These are phyloP conservation scores for Leccinum broughii DNA, from an alignment of 768 basidiomycete species.

Conservation along the genomic window DNA sequence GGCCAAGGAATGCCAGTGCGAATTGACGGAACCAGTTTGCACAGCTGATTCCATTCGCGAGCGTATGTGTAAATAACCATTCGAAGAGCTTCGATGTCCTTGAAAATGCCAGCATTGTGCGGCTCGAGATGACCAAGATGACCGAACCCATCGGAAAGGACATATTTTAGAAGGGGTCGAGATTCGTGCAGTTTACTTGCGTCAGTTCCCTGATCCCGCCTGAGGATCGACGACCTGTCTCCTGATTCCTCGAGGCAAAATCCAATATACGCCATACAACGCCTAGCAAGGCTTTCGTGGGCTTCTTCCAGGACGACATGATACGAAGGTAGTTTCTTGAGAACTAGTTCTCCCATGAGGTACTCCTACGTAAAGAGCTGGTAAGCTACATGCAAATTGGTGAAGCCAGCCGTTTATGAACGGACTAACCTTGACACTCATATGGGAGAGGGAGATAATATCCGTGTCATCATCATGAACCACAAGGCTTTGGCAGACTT, in stretches of 20 bases:
- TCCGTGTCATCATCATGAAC: too few species aligned
- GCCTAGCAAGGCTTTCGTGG: too few species aligned
- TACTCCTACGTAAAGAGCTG: too few species aligned
- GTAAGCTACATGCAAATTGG: too few species aligned
- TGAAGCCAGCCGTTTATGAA: too few species aligned
- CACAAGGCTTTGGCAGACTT: too few species aligned
- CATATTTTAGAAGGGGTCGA: constrained; percentile 10
- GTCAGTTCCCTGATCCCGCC: background rate
- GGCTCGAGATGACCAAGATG: constrained; percentile 8
- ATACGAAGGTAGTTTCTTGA: background rate
- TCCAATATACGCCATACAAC: too few species aligned
- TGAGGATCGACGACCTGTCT: too few species aligned
- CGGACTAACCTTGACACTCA: too few species aligned
- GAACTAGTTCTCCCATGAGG: background rate
- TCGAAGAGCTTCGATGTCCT: constrained; percentile 6
- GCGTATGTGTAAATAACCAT: background rate
- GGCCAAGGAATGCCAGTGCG: constrained; percentile 7
- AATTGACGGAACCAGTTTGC: background rate
- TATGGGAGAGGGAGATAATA: accelerated
- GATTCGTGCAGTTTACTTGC: background rate
- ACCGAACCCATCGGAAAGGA: constrained; percentile 11
- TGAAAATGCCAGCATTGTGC: background rate
- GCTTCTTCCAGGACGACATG: too few species aligned
- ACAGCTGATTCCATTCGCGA: constrained; percentile 5
- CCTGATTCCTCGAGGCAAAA: too few species aligned